A percentile compares a stretch with the other conserved stretches of the same genome.
Conservation (phyloP, 2,329 filamentous ascomycete genomes). For the Diaporthe longicolla region DNA sequence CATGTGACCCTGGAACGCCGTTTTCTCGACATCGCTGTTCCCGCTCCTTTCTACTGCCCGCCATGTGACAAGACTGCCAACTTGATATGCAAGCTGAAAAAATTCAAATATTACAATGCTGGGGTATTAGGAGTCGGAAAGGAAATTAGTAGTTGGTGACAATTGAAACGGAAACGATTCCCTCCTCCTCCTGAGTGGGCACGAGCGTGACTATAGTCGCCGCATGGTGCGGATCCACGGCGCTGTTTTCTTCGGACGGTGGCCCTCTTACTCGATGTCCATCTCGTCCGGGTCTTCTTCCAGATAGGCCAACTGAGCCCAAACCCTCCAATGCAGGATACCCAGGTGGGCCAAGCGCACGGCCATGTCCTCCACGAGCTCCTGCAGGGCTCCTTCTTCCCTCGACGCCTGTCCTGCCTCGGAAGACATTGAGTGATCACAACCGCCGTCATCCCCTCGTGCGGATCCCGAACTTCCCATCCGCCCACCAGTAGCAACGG, state of each 20-base stretch:
- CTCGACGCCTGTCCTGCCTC: conserved; percentile 56
- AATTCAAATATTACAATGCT: conserved; percentile 36
- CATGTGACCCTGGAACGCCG: conserved; percentile 35
- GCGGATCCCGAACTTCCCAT: conserved; percentile 52
- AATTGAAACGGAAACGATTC: background rate
- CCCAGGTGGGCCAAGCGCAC: conserved; percentile 86
- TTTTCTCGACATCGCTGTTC: conserved; percentile 41
- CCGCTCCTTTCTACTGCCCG: conserved; percentile 33
- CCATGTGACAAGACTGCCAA: conserved; percentile 19
- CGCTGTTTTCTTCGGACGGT: background rate
- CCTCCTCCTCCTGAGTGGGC: background rate
- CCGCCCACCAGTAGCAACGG: conserved; percentile 67
- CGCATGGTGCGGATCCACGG: background rate
- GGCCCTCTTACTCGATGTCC: conserved; percentile 36
- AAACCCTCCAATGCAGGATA: conserved; percentile 91
- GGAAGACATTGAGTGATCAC: conserved; percentile 45
- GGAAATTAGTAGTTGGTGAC: conserved; percentile 7
- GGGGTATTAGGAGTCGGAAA: conserved; percentile 33
- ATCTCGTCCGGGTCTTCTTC: conserved; percentile 55
- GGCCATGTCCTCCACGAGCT: conserved; percentile 74
- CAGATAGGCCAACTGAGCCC: conserved; percentile 81
- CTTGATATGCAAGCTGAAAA: conserved; percentile 34
- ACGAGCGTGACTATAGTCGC: conserved; percentile 24
- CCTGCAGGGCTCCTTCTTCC: conserved; percentile 62
- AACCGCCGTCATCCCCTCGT: conserved; percentile 51